phyloP scores from a whole-genome alignment of 148 eudicot species.

The Persicaria tinctoria region DNA sequence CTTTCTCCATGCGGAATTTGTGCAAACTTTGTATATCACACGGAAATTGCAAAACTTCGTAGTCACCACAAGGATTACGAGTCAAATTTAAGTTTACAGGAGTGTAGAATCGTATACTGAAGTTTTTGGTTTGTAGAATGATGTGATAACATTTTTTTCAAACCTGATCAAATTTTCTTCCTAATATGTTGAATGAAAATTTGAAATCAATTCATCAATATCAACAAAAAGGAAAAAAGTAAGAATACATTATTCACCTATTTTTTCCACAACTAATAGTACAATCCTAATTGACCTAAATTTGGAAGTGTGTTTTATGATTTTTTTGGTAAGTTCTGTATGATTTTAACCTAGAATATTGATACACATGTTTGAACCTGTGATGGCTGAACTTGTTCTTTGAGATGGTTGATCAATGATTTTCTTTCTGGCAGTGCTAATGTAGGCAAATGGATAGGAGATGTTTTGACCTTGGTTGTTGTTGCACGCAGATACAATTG shows the following conservation, averaged over 20 bases:
- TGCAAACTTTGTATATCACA: too few species aligned
- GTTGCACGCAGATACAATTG: constrained; percentile 76
- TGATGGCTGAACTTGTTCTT: background rate
- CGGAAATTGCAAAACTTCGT: too few species aligned
- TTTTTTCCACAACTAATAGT: background rate
- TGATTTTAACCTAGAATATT: background rate
- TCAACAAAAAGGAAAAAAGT: background rate
- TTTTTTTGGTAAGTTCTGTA: background rate
- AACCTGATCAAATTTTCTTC: background rate
- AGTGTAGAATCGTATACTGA: too few species aligned
- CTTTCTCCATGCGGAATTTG: too few species aligned
- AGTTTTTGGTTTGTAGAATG: too few species aligned
- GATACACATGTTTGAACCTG: background rate
- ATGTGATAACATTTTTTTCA: background rate
- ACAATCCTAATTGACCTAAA: background rate
- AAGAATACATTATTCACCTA: background rate
- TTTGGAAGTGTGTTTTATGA: background rate
- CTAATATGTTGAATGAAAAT: background rate
- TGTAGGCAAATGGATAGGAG: background rate
- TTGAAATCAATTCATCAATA: background rate
- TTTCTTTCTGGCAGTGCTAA: background rate
- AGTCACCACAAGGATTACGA: too few species aligned
- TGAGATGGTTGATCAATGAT: background rate
- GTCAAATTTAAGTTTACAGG: too few species aligned
- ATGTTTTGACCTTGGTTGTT: background rate